Conservation (phyloP, 768 basidiomycete species). For the Russula sp. region DNA sequence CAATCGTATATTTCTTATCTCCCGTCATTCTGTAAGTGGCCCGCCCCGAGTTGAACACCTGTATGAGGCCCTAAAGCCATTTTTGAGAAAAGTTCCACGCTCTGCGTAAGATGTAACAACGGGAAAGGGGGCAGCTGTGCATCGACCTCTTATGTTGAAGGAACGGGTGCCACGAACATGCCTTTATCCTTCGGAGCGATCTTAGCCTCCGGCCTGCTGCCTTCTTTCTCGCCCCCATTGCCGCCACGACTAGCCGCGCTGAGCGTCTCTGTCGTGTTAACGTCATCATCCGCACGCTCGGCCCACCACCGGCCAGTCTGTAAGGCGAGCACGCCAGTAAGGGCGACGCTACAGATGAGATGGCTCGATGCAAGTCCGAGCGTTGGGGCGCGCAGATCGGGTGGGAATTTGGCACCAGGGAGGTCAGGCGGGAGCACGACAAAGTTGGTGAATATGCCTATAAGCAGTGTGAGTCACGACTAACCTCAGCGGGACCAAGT, state of each 20-base stretch:
- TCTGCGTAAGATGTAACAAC: conserved; percentile 1
- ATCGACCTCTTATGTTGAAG: neutral
- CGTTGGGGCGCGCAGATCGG: conserved; percentile 52
- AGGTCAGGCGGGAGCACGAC: conserved; percentile 25
- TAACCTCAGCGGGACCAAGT: neutral
- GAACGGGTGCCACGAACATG: neutral
- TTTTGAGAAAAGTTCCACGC: neutral
- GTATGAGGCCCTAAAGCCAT: neutral
- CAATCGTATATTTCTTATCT: neutral
- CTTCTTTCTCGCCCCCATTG: neutral
- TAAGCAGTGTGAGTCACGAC: neutral
- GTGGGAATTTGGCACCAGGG: conserved; percentile 56
- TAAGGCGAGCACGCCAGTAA: conserved; percentile 79
- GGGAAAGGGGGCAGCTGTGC: neutral
- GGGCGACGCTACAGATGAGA: conserved; percentile 80
- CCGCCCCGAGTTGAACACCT: neutral
- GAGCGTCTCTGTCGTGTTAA: conserved; percentile 33
- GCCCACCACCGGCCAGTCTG: conserved; percentile 86
- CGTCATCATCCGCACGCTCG: conserved; percentile 62
- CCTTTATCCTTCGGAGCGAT: neutral
- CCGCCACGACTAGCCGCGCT: neutral
- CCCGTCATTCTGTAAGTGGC: neutral
- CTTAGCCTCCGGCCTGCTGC: neutral
- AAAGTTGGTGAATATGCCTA: conserved; percentile 59
- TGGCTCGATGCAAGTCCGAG: conserved; percentile 79